Evolutionary conservation across 805 yeast species (phyloP), one percentile per base, ranked within the genome.

Genomic region (Lipomyces spencermartinsiae): DNA sequence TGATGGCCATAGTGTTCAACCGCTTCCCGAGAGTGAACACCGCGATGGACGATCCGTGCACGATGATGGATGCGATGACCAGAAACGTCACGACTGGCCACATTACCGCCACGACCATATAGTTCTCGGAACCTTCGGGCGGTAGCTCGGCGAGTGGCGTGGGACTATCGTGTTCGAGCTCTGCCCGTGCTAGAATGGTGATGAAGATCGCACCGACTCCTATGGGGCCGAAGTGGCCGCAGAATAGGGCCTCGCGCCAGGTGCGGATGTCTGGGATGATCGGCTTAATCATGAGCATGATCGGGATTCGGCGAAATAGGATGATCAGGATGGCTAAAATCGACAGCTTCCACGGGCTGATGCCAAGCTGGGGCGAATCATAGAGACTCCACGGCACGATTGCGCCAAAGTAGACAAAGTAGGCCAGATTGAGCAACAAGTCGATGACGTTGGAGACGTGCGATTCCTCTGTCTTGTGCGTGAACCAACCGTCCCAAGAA

Each of bases 151-250:
- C 80, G 43, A 87, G 76, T 0, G 94, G 94, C 0, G 90, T 87
- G 53, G 84, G 85, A 34, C 84, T 85, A 4, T 76, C 80, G 29
- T 84, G 81, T 75, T 91, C 96, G 63, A 90, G 79, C 69, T 88
- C 90, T 9, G 87, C 85, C 69, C 94, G 85, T 0, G 97, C 92
- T 70, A 92, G 81, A 61, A 93, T 88, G 5, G 91, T 88, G 55
- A 95, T 94, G 78, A 91, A 92, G 7, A 93, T 83, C 1, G 97
- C 97, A 66, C 97, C 97, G 29, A 93, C 97, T 59, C 98, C 98
- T 75, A 93, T 91, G 1, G 98, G 97, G 19, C 98, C 98, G 78
- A 93, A 93, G 80, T 93, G 97, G 25, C 97, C 97, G 77, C 96
- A 92, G 78, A 93, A 93, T 2, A 93, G 77, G 0, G 97, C 97